These are phyloP conservation scores for Monosporascus sp. DNA, from an alignment of 2,329 filamentous ascomycete genomes.

Conservation along the genomic window DNA sequence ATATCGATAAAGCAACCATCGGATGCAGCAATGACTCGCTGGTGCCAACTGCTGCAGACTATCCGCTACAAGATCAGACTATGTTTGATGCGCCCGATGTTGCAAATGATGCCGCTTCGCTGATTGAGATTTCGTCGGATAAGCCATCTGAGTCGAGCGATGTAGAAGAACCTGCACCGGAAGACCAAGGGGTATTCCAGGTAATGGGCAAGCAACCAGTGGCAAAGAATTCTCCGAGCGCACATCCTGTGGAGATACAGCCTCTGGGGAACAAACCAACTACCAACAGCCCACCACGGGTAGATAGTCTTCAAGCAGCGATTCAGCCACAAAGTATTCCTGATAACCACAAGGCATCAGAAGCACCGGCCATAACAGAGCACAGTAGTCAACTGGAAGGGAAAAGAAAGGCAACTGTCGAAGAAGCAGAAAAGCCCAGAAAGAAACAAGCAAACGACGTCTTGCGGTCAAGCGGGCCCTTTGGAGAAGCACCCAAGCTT, in stretches of 20 bases:
- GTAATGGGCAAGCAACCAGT: background rate
- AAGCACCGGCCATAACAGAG: no score
- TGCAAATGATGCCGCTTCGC: background rate
- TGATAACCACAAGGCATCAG: no score
- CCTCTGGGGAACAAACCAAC: background rate
- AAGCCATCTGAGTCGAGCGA: background rate
- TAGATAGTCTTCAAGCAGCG: no score
- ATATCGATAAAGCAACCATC: background rate
- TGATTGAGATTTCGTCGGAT: background rate
- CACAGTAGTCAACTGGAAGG: no score
- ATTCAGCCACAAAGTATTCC: no score
- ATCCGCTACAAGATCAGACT: background rate
- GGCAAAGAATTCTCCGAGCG: background rate
- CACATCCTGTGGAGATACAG: background rate
- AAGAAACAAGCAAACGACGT: no score
- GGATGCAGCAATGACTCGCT: background rate
- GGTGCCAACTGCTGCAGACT: background rate
- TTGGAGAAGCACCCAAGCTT: background rate
- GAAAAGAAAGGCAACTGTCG: no score
- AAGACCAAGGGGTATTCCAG: background rate
- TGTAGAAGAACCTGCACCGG: background rate
- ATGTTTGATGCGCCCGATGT: background rate
- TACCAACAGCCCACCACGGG: no score
- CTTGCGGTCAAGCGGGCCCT: background rate
- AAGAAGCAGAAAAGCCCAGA: no score